These are phyloP conservation scores for Evernia prunastri DNA, from an alignment of 495 filamentous ascomycete genomes.

Conservation along the genomic window DNA sequence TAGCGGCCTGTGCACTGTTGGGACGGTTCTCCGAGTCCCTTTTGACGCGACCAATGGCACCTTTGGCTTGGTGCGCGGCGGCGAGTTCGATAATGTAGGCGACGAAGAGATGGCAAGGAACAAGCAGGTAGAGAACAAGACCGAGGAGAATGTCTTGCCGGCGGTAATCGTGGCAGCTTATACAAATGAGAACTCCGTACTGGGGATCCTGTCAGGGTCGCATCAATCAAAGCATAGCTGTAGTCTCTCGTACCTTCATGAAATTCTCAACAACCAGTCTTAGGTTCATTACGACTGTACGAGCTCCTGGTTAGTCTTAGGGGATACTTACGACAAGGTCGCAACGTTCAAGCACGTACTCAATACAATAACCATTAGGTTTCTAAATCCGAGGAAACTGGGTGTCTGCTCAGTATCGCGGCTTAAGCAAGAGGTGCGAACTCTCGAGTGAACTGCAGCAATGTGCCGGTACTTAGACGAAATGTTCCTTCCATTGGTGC, in stretches of 20 bases:
- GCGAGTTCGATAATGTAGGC: slow-evolving; percentile 81
- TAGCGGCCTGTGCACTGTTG: slow-evolving; percentile 38
- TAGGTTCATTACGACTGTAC: slow-evolving; percentile 79
- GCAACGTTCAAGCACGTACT: slow-evolving; percentile 43
- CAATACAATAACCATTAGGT: slow-evolving; percentile 91
- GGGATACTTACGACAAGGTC: background rate
- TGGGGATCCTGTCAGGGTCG: slow-evolving; percentile 30
- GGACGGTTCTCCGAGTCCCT: slow-evolving; percentile 52
- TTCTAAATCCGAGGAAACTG: slow-evolving; percentile 88
- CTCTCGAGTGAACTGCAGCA: slow-evolving; percentile 69
- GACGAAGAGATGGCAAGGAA: slow-evolving; percentile 82
- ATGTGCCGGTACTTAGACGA: slow-evolving; percentile 74
- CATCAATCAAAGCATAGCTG: background rate
- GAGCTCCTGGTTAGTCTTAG: background rate
- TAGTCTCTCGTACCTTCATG: slow-evolving; percentile 61
- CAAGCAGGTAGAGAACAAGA: slow-evolving; percentile 68
- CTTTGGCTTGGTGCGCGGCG: slow-evolving; percentile 68
- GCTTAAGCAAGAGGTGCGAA: slow-evolving; percentile 73
- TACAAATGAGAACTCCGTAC: slow-evolving; percentile 91
- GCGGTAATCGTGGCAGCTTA: slow-evolving; percentile 83
- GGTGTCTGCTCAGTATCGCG: slow-evolving; percentile 65
- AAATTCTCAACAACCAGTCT: slow-evolving; percentile 94
- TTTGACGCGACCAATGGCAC: slow-evolving; percentile 55
- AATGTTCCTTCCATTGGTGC: background rate
- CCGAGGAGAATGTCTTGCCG: slow-evolving; percentile 71